phyloP scores from a whole-genome alignment of 1,139 yeast genomes.

The Dujonia santamariae region DNA sequence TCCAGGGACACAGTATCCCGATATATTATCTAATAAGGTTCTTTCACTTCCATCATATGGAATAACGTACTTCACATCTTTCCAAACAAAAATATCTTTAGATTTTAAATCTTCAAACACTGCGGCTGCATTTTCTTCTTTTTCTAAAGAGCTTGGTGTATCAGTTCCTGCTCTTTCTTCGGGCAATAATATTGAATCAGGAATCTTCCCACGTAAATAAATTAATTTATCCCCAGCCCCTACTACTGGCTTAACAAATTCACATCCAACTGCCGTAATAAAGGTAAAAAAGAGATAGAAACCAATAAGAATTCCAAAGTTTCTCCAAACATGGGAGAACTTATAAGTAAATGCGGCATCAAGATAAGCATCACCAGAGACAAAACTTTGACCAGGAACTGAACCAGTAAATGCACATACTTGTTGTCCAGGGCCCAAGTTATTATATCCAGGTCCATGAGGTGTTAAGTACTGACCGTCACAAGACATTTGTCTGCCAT shows the following conservation, averaged over 20 bases:
- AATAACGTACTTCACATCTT: constrained; percentile 40
- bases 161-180: constrained; percentile 13
- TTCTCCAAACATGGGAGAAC: constrained; percentile 59
- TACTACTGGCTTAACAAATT: constrained; percentile 47
- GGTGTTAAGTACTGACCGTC: constrained; percentile 41
- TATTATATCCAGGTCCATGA: constrained; percentile 47
- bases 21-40: constrained; percentile 51
- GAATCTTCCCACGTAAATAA: constrained; percentile 54
- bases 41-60: constrained; percentile 40
- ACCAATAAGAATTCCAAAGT: constrained; percentile 58
- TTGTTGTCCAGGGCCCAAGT: constrained; percentile 32
- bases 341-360: constrained; percentile 38
- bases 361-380: constrained; percentile 49
- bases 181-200: constrained; percentile 22
- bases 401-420: constrained; percentile 55
- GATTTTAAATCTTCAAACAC: constrained; percentile 22
- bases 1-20: constrained; percentile 68
- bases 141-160: constrained; percentile 10
- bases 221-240: constrained; percentile 59
- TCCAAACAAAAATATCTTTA: constrained; percentile 41
- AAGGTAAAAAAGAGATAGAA: constrained; percentile 50
- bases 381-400: constrained; percentile 38
- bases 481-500: constrained; percentile 54
- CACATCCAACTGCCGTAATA: constrained; percentile 47
- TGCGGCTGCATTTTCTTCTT: constrained; percentile 19